Evolutionary conservation across 192 early-diverging fungal species (phyloP).

Genomic region (Entomortierella chlamydospora): DNA sequence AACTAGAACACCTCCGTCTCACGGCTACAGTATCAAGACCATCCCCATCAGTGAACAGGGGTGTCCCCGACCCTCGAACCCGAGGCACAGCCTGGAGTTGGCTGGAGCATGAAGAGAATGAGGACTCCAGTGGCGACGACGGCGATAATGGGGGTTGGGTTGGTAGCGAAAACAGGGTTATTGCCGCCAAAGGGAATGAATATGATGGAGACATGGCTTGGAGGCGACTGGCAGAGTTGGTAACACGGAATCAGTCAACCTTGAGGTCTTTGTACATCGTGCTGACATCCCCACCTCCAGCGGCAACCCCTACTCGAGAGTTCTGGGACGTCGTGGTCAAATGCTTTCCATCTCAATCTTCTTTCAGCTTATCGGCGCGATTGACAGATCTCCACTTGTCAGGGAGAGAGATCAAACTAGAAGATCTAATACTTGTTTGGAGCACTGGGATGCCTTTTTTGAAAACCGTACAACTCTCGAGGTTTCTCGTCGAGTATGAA

Average conservation of each 20-base stretch:
- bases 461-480: background rate
- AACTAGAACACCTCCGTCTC: background rate
- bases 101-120: background rate
- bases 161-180: background rate
- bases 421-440: conserved; percentile 10
- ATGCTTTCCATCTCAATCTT: background rate
- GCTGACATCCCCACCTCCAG: background rate
- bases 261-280: background rate
- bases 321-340: conserved; percentile 9
- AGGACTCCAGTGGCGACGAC: background rate
- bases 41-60: background rate
- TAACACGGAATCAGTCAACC: conserved; percentile 5
- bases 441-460: conserved; percentile 1
- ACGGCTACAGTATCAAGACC: background rate
- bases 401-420: conserved; percentile 4
- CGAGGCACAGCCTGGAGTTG: background rate
- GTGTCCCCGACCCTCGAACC: background rate
- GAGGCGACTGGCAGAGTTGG: conserved; percentile 2
- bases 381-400: background rate
- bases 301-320: background rate
- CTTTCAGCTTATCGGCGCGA: background rate
- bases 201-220: background rate
- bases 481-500: conserved; percentile 3
- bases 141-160: background rate
- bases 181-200: background rate